Evolutionary conservation across 305 asterid genomes (phyloP).

Genomic region (Fraxinus angustifolia): DNA sequence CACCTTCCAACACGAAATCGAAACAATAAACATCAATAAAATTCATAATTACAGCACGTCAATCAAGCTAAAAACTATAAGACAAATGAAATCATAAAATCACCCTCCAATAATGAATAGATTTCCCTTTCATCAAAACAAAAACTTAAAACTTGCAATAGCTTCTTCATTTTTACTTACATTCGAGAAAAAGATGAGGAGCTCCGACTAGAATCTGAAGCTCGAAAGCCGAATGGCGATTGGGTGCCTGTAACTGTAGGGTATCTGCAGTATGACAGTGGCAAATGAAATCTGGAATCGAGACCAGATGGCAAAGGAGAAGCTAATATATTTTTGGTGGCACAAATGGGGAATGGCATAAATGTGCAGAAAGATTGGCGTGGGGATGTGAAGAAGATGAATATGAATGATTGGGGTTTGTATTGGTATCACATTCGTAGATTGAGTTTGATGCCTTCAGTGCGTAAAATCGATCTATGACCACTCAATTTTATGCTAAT

Average conservation of each 20-base stretch:
- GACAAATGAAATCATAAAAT: neutral
- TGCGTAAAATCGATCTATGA: neutral
- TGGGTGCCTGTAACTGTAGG: neutral
- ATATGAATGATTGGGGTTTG: neutral
- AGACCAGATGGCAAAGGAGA: neutral
- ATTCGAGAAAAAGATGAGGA: neutral
- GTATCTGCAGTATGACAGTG: neutral
- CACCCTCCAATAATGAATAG: neutral
- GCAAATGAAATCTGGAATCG: neutral
- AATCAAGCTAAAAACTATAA: neutral
- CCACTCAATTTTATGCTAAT: neutral
- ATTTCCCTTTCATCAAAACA: neutral
- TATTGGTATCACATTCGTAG: neutral
- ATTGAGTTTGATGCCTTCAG: neutral
- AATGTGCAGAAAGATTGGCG: neutral
- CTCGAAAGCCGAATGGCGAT: neutral
- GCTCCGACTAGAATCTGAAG: neutral
- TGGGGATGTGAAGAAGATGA: neutral
- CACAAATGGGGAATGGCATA: neutral
- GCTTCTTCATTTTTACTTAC: neutral
- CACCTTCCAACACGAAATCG: neutral
- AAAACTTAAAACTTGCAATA: neutral
- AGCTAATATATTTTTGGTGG: neutral
- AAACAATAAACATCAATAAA: neutral
- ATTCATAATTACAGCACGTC: neutral